A percentile compares a stretch with the other conserved stretches of the same genome.
Conservation (phyloP, 768 basidiomycete species). For the Boletus bicolor region DNA sequence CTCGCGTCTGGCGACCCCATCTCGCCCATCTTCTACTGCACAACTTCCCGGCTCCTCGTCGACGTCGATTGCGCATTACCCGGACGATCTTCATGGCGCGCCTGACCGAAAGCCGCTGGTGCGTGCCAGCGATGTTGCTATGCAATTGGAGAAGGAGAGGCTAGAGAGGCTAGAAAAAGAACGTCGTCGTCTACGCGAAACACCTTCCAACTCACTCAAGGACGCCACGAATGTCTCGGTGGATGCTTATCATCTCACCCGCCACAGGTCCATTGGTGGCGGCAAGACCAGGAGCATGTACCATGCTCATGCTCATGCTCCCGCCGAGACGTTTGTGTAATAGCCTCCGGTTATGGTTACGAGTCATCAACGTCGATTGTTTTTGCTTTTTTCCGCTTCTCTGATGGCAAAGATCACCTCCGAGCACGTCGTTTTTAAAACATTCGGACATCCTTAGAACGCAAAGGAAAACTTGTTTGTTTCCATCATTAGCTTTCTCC, state of each 20-base stretch:
- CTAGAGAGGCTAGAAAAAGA: slow-evolving; percentile 34
- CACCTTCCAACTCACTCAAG: slow-evolving; percentile 23
- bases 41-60: slow-evolving; percentile 20
- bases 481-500: not conserved
- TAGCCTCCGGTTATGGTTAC: not conserved
- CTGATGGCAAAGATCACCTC: not conserved
- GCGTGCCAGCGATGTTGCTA: slow-evolving; percentile 52
- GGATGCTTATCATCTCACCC: slow-evolving; percentile 20
- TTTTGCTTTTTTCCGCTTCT: not conserved
- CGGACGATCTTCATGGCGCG: slow-evolving; percentile 9
- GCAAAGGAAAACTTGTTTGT: not conserved
- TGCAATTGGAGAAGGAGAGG: slow-evolving; percentile 48
- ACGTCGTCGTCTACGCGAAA: slow-evolving; percentile 27
- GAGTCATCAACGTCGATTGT: not conserved
- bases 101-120: slow-evolving; percentile 34
- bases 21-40: slow-evolving; percentile 24
- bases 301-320: slow-evolving; percentile 2
- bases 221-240: slow-evolving; percentile 27
- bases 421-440: not conserved
- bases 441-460: slow-evolving; percentile 19
- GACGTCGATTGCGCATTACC: slow-evolving; percentile 11
- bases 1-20: slow-evolving; percentile 19
- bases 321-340: slow-evolving; percentile 19
- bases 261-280: slow-evolving; percentile 13
- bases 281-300: slow-evolving; percentile 17